Percentiles rank a stretch among this genome's conserved stretches.
phyloP scores from a whole-genome alignment of 2,329 filamentous ascomycete genomes.

The Ceratocystis papillata region DNA sequence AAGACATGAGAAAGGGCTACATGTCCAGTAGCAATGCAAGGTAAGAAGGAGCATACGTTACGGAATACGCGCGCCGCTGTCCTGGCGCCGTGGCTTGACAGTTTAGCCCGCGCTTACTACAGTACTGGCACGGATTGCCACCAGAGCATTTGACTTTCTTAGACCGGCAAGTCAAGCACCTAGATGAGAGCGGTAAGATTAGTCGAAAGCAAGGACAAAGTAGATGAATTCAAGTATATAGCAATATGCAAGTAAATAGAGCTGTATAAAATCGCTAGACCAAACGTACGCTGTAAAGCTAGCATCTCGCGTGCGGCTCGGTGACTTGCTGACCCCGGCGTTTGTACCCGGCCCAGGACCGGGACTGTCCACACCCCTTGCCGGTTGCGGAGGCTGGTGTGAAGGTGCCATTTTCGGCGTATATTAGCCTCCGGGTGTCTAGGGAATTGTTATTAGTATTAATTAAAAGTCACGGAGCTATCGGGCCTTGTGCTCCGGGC shows the following conservation, averaged over 20 bases:
- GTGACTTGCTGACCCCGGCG: slow-evolving; percentile 35
- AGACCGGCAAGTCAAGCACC: slow-evolving; percentile 25
- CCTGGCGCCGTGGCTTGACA: slow-evolving; percentile 22
- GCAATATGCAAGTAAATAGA: not conserved
- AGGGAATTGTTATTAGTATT: too few relatives aligned
- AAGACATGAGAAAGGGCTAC: not conserved
- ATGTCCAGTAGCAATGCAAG: not conserved
- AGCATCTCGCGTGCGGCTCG: slow-evolving; percentile 38
- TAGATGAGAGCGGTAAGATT: not conserved
- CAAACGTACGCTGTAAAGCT: slow-evolving; percentile 41
- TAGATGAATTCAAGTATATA: not conserved
- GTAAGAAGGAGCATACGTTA: slow-evolving; percentile 21
- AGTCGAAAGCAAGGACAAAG: not conserved
- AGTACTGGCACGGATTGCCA: slow-evolving; percentile 22
- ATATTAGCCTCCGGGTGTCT: not conserved
- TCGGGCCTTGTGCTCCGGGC: too few relatives aligned
- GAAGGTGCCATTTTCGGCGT: not conserved
- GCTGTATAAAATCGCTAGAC: slow-evolving; percentile 29
- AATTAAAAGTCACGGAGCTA: too few relatives aligned
- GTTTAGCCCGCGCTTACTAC: slow-evolving; percentile 22
- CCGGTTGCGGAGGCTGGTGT: not conserved
- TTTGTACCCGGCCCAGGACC: not conserved
- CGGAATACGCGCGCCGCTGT: slow-evolving; percentile 21
- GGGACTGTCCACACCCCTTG: not conserved
- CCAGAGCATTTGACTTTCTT: slow-evolving; percentile 25